These are phyloP conservation scores for Asterophora lycoperdoides DNA, from an alignment of 768 basidiomycete genomes.

Conservation along the genomic window DNA sequence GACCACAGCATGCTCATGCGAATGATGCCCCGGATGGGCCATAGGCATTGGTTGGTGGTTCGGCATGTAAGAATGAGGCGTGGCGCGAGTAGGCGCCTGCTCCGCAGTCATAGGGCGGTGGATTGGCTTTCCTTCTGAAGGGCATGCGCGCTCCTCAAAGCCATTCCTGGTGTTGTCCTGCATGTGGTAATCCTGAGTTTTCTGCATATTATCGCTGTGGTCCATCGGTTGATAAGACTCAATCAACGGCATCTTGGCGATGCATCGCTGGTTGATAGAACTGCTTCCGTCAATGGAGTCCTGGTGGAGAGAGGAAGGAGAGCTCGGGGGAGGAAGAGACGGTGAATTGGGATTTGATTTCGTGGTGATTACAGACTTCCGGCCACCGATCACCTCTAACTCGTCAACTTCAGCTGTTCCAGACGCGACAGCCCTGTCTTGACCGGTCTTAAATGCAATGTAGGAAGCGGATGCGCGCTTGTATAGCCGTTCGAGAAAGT, in stretches of 20 bases:
- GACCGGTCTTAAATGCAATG: conserved; percentile 24
- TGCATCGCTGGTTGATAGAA: conserved; percentile 19
- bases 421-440: conserved; percentile 1
- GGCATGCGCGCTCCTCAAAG: conserved; percentile 12
- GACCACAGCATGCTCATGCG: conserved; percentile 3
- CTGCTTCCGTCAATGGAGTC: conserved; percentile 18
- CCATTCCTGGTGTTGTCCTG: conserved; percentile 3
- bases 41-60: background rate
- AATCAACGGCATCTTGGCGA: conserved; percentile 20
- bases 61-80: conserved; percentile 4
- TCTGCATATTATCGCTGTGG: conserved; percentile 6
- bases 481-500: conserved; percentile 34
- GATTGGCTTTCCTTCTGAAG: conserved; percentile 9
- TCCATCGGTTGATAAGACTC: conserved; percentile 23
- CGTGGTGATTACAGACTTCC: conserved; percentile 30
- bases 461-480: conserved; percentile 32
- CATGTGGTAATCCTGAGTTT: conserved; percentile 11
- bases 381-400: conserved; percentile 35
- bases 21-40: conserved; percentile 1
- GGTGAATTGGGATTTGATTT: conserved; percentile 29
- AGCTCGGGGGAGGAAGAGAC: conserved; percentile 14
- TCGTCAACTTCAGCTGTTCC: conserved; percentile 26
- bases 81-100: background rate
- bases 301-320: conserved; percentile 17
- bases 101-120: conserved; percentile 7